Base-by-base conservation (phyloP, 805 yeast genomes). In the Wickerhamiella qilinensis region DNA sequence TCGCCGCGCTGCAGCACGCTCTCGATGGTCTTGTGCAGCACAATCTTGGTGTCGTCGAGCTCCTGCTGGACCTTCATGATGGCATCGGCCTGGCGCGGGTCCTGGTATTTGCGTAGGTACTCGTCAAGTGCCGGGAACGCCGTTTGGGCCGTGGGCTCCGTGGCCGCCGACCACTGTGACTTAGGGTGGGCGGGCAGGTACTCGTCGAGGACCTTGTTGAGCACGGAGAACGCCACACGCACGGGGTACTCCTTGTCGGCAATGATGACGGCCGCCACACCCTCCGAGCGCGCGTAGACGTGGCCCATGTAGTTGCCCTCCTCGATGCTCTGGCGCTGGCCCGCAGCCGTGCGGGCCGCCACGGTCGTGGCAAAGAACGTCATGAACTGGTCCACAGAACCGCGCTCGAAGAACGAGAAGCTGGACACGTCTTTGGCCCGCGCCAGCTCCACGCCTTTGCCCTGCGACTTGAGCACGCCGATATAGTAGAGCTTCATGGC, bases 61-160 rank as follows among this genome's bases (percentile, higher is more conserved):
- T 91, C 98, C 56, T 85, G 93, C 65, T 91, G 98, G 18, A 91
- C 98, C 58, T 79, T 81, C 93, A 91, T 78, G 45, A 91, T 75
- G 9, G 95, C 79, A 58, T 91, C 99, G 0, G 97, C 97, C 64
- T 91, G 94, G 31, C 79, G 69, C 22, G 99, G 99, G 57, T 91
- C 94, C 63, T 91, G 98, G 62, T 91, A 91, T 54, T 82, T 82
- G 50, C 66, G 63, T 48, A 91, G 63, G 56, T 85, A 85, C 20
- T 61, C 63, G 24, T 75, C 80, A 51, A 88, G 66, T 43, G 71
- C 73, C 20, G 71, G 72, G 56, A 70, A 75, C 30, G 62, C 60
- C 39, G 78, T 64, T 12, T 59, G 54, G 15, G 71, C 48, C 41
- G 68, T 73, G 2, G 67, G 43, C 35, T 50, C 46, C 53, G 36